Conservation (phyloP, 352 stramenopile species). For the Phytophthora meadii region DNA sequence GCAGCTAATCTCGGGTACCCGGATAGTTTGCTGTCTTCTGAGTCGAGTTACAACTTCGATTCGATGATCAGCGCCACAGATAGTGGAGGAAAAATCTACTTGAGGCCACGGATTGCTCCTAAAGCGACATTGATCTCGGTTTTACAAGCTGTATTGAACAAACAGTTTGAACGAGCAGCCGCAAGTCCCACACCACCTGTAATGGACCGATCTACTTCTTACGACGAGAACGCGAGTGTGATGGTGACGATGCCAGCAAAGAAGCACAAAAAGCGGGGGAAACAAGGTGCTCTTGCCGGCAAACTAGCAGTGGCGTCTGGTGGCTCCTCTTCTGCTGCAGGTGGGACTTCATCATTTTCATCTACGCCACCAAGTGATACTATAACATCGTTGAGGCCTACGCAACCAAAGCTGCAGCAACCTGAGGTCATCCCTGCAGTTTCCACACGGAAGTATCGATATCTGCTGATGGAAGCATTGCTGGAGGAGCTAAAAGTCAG, state of each 20-base stretch:
- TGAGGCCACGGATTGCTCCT: conserved; percentile 12
- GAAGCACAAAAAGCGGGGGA: conserved; percentile 52
- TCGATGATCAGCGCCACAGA: conserved; percentile 12
- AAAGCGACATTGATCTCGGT: conserved; percentile 44
- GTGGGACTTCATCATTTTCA: conserved; percentile 3
- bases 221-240: conserved; percentile 42
- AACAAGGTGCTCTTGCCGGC: conserved; percentile 33
- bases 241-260: conserved; percentile 34
- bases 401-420: conserved; percentile 40
- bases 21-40: conserved; percentile 40
- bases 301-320: conserved; percentile 21
- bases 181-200: conserved; percentile 18
- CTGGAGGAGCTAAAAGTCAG: conserved; percentile 59
- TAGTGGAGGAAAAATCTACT: conserved; percentile 10
- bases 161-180: conserved; percentile 57
- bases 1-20: conserved; percentile 62
- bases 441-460: conserved; percentile 60
- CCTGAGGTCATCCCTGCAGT: conserved; percentile 37
- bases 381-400: conserved; percentile 27
- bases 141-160: conserved; percentile 57
- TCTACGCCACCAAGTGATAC: conserved; percentile 8
- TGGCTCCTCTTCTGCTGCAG: conserved; percentile 12
- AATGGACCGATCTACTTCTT: conserved; percentile 38
- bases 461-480: conserved; percentile 68
- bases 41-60: conserved; percentile 27